These are phyloP conservation scores for Pestalotiopsis sp. DNA, from an alignment of 2,329 filamentous ascomycete genomes.

Conservation along the genomic window DNA sequence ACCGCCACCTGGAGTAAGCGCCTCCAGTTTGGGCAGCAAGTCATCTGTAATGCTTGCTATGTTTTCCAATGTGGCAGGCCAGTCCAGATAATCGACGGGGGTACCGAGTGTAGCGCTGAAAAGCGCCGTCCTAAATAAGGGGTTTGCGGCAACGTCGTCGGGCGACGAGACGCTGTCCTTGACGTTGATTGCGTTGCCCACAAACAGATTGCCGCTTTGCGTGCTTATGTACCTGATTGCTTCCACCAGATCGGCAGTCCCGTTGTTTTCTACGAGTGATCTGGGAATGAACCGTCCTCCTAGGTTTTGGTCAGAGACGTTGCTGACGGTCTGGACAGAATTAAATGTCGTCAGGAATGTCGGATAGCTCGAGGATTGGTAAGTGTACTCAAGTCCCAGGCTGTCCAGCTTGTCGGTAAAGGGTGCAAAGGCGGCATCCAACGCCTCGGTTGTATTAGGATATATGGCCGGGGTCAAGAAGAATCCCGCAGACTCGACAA, in stretches of 20 bases:
- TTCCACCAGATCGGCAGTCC: slow-evolving; percentile 12
- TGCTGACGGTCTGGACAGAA: slow-evolving; percentile 16
- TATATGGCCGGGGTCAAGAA: slow-evolving; percentile 18
- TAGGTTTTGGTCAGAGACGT: slow-evolving; percentile 20
- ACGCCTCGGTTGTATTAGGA: slow-evolving; percentile 10
- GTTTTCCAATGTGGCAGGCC: slow-evolving; percentile 8
- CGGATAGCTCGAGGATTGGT: slow-evolving; percentile 13
- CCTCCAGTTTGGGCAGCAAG: slow-evolving; percentile 13
- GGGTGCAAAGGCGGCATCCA: slow-evolving; percentile 12
- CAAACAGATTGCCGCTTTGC: not conserved
- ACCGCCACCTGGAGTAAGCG: slow-evolving; percentile 20
- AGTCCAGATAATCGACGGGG: slow-evolving; percentile 18
- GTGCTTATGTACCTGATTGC: slow-evolving; percentile 18
- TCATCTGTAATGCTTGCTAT: slow-evolving; percentile 20
- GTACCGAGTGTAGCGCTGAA: slow-evolving; percentile 14
- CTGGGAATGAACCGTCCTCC: slow-evolving; percentile 21
- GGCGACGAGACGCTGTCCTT: slow-evolving; percentile 2
- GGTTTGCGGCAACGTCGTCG: slow-evolving; percentile 15
- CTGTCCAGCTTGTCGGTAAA: not conserved
- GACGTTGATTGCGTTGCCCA: slow-evolving; percentile 18
- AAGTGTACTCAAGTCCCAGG: slow-evolving; percentile 16
- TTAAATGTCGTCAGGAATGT: slow-evolving; percentile 16
- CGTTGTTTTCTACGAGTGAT: slow-evolving; percentile 11
- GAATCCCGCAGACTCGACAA: slow-evolving; percentile 17
- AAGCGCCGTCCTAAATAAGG: slow-evolving; percentile 19